A percentile compares a stretch with the other conserved stretches of the same genome.
These are phyloP conservation scores for Xylaria longipes DNA, from an alignment of 495 filamentous ascomycete species.

Conservation along the genomic window DNA sequence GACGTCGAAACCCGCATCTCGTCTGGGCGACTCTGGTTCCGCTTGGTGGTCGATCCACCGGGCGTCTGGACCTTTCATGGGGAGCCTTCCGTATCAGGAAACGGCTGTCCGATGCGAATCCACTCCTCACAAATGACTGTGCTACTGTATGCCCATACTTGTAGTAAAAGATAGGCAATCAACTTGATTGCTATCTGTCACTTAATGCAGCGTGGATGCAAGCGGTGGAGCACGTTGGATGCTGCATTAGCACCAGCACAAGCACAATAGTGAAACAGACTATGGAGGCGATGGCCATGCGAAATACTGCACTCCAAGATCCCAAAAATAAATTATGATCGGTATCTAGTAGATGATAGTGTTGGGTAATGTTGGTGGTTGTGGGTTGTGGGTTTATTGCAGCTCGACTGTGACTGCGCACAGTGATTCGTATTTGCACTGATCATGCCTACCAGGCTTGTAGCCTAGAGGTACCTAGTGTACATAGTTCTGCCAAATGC, in stretches of 20 bases:
- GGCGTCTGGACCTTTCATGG: conserved; percentile 14
- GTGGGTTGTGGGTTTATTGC: not conserved
- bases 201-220: conserved; percentile 11
- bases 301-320: conserved; percentile 18
- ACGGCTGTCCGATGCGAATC: conserved; percentile 21
- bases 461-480: not conserved
- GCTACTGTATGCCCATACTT: no score
- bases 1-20: conserved; percentile 35
- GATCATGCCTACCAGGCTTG: not conserved
- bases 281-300: conserved; percentile 6
- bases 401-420: not conserved
- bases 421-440: not conserved
- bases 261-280: conserved; percentile 19
- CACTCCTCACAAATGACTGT: conserved; percentile 16
- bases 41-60: conserved; percentile 8
- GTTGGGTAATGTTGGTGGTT: not conserved
- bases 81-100: conserved; percentile 25
- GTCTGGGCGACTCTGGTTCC: not conserved
- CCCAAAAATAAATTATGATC: conserved; percentile 14
- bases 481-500: not conserved
- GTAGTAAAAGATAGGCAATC: conserved; percentile 13
- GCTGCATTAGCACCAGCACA: conserved; percentile 22
- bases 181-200: conserved; percentile 13
- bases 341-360: not conserved
- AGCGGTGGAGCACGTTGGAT: conserved; percentile 1